Evolutionary conservation across 2,329 filamentous ascomycete genomes (phyloP), one percentile per base, ranked within the genome.

Genomic region (Paecilomyces sp.): DNA sequence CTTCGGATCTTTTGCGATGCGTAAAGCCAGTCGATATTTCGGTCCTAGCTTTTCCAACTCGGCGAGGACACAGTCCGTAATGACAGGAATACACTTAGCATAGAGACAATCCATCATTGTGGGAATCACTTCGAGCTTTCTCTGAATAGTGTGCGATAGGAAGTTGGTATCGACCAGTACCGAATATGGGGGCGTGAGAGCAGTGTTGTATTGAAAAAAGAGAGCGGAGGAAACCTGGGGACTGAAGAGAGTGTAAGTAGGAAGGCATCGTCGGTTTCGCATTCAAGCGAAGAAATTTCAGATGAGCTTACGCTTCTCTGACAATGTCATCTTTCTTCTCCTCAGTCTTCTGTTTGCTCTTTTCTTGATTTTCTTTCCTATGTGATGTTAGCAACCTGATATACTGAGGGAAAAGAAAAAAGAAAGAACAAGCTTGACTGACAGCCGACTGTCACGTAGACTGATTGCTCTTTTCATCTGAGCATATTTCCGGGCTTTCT

Each of bases 31-130:
- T 7, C 92, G 81, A 78, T 96, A 99, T 72, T 94, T 94, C 2
- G 86, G 85, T 0, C 93, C 92, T 9, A 97, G 82, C 73, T 96
- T 96, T 72, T 96, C 92, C 64, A 97, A 77, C 74, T 96, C 92
- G 58, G 87, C 88, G 83, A 92, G 88, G 66, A 88, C 87, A 78
- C 89, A 92, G 65, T 85, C 84, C 1, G 92, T 96, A 65, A 97
- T 92, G 64, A 94, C 88, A 18, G 92, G 91, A 24, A 87, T 91
- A 73, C 90, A 94, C 69, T 95, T 95, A 18, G 93, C 93, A 73
- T 92, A 96, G 3, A 99, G 83, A 58, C 90, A 89, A 74, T 97
- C 92, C 91, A 97, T 96, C 80, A 97, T 90, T 2, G 88, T 87
- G 62, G 93, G 88, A 22, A 96, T 83, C 12, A 97, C 80, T 34